Percentiles rank a stretch among this genome's conserved stretches.
phyloP scores from a whole-genome alignment of 257 asterid species.

The Handroanthus guayacan region DNA sequence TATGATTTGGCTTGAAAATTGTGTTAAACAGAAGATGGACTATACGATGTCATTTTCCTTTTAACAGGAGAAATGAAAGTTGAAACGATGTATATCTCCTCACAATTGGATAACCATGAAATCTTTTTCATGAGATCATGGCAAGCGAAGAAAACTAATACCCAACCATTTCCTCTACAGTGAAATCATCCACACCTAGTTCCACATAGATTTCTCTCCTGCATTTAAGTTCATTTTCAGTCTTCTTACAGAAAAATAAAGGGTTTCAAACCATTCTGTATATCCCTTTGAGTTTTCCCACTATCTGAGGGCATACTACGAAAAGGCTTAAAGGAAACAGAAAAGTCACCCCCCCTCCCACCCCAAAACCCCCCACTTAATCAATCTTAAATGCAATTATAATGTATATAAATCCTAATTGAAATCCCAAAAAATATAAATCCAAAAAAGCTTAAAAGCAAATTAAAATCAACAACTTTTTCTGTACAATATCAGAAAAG shows the following conservation, averaged over 20 bases:
- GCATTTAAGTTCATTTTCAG: background rate
- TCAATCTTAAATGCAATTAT: conserved; percentile 20
- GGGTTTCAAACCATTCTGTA: background rate
- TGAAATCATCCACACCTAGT: conserved; percentile 24
- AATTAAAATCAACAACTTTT: background rate
- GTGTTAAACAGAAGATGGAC: conserved; percentile 8
- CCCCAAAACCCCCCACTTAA: background rate
- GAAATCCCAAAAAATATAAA: conserved; percentile 19
- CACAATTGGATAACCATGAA: background rate
- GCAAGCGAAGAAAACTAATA: background rate
- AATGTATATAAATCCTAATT: background rate
- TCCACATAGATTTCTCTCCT: conserved; percentile 17
- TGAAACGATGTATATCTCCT: background rate
- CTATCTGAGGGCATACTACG: background rate
- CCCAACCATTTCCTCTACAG: background rate
- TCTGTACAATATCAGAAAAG: background rate
- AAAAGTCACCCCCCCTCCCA: background rate
- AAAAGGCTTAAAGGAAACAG: background rate
- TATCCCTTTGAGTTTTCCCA: background rate
- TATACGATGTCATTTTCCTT: background rate
- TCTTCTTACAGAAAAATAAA: background rate
- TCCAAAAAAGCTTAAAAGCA: background rate
- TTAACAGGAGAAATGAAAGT: background rate
- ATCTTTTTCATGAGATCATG: background rate
- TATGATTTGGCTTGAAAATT: background rate